Base-by-base conservation (phyloP, 2,329 filamentous ascomycete species). In the Metarhizium robertsii region DNA sequence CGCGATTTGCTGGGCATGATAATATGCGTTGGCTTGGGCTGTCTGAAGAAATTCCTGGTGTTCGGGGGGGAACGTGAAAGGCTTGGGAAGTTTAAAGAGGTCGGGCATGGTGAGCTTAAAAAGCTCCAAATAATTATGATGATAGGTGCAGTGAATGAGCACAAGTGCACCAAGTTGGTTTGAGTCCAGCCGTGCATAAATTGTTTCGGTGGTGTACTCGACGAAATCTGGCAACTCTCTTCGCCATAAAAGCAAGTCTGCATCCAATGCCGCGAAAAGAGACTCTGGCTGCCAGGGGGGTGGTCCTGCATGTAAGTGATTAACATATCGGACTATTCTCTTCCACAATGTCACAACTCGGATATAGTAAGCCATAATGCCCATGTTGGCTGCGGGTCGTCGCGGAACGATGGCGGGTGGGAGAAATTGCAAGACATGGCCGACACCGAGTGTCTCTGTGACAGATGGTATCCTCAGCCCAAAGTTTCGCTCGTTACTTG, bases 21-120 rank as follows among this genome's bases (percentile, higher is more conserved):
- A 65, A 53, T 71, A 73, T 58, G 70, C 71, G 53, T 69, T 67
- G 6, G 65, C 67, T 53, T 72, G 71, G 6, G 71, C 62, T 0
- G 67, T 65, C 25, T 67, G 67, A 3, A 72, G 61, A 40, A 73
- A 71, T 14, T 69, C 66, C 25, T 62, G 60, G 38, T 73, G 71
- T 54, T 73, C 72, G 1, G 66, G 66, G 1, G 72, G 70, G 46
- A 74, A 72, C 40, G 62, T 62, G n/a, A 73, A 67, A 1, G 71
- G 70, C 43, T 74, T 69, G 38, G 70, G 66, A n/a, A 74, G 62
- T 54, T 72, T 70, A 60, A 76, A 76, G 4, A 76, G 63, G 46
- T 72, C 69, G 0, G 74, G 74, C 71, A 76, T 72, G 13, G 73
- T 71, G 53, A 76, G 70, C 32, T 74, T 72, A 61, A 76, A 77